A percentile compares a stretch with the other conserved stretches of the same genome.
Conservation (phyloP, 306 rosid species). For the Cucurbita moschata region DNA sequence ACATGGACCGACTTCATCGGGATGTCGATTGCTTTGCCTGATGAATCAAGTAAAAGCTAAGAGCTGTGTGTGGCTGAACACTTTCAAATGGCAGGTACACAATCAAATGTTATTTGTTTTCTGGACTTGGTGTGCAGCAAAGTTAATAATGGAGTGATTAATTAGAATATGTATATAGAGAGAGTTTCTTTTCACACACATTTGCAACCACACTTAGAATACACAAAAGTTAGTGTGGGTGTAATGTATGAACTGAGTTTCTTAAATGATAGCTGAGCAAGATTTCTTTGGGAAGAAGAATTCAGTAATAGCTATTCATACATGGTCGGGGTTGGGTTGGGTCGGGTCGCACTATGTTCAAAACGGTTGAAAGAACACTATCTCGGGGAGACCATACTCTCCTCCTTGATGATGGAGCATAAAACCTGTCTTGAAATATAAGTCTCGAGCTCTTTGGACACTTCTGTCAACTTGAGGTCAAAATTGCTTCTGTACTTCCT, state of each 20-base stretch:
- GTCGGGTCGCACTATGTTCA: background rate
- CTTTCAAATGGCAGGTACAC: background rate
- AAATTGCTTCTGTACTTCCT: constrained; percentile 53
- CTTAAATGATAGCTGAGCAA: background rate
- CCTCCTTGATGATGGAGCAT: constrained; percentile 68
- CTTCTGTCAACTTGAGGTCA: constrained; percentile 72
- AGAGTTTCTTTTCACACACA: background rate
- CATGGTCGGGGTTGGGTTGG: no score
- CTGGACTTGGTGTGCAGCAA: background rate
- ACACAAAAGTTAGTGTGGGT: background rate
- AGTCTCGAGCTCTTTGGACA: constrained; percentile 90
- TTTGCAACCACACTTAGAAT: background rate
- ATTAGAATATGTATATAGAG: background rate
- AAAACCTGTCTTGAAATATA: constrained; percentile 84
- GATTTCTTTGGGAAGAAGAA: background rate
- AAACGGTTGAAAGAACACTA: constrained; percentile 38
- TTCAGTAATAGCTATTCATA: background rate
- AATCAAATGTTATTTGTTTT: background rate
- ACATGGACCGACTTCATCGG: background rate
- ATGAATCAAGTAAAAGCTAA: background rate
- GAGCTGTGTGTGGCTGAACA: background rate
- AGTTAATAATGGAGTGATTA: background rate
- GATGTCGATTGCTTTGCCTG: background rate
- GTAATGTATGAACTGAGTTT: background rate
- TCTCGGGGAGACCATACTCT: constrained; percentile 50